Evolutionary conservation across 495 filamentous ascomycete species (phyloP).

Genomic region (Alectoria sarmentosa): DNA sequence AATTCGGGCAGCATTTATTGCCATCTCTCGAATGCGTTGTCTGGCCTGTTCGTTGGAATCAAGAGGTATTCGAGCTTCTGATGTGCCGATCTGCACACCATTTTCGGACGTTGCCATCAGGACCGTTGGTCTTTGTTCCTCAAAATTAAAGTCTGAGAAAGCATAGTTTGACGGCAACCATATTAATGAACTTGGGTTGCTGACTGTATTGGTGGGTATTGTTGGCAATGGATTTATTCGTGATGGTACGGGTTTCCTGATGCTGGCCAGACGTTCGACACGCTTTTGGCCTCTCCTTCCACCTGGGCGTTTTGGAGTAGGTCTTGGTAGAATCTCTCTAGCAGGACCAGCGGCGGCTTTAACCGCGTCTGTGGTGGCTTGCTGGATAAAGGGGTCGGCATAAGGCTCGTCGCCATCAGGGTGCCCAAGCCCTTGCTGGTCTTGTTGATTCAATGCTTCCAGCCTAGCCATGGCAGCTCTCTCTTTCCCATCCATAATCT

Average conservation of each 20-base stretch:
- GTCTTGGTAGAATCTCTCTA: neutral
- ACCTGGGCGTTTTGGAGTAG: neutral
- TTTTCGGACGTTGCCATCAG: neutral
- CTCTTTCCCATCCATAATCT: neutral
- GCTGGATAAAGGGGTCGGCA: neutral
- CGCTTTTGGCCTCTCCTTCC: neutral
- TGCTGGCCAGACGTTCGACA: constrained; percentile 4
- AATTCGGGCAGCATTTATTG: constrained; percentile 10
- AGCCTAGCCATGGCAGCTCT: constrained; percentile 1
- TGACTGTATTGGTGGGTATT: neutral
- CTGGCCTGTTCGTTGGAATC: neutral
- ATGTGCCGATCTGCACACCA: neutral
- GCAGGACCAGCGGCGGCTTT: neutral
- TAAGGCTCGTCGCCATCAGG: neutral
- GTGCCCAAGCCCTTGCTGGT: neutral
- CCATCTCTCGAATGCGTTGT: constrained; percentile 7
- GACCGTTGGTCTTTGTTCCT: constrained; percentile 11
- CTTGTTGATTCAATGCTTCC: constrained; percentile 4
- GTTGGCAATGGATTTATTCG: neutral
- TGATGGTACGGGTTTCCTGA: neutral
- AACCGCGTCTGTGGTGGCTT: neutral
- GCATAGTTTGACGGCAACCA: constrained; percentile 13
- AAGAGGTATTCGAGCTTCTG: neutral
- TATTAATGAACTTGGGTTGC: neutral
- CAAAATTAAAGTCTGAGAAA: constrained; percentile 15